Evolutionary conservation across 2,329 filamentous ascomycete species (phyloP).

Genomic region (Penicillium sp.): DNA sequence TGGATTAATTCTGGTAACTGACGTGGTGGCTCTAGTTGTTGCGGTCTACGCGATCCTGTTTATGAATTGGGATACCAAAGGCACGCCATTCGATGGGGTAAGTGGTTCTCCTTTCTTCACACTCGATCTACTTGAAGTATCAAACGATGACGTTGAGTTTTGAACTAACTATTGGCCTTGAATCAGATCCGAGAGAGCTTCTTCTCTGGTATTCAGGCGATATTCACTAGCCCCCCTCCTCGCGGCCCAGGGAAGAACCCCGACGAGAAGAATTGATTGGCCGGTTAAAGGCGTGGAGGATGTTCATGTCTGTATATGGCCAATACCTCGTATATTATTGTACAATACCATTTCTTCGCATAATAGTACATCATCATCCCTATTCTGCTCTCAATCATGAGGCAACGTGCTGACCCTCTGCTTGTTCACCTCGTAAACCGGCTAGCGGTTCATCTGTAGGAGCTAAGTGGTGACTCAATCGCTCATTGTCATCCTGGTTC

Average conservation of each 20-base stretch:
- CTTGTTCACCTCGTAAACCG: background rate
- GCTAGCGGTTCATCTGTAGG: background rate
- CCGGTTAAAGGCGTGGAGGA: background rate
- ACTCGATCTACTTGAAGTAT: background rate
- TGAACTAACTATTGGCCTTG: conserved; percentile 1
- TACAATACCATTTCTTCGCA: conserved; percentile 6
- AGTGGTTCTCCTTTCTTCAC: conserved; percentile 13
- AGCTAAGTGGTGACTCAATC: background rate
- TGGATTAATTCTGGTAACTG: conserved; percentile 2
- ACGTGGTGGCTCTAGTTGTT: conserved; percentile 33
- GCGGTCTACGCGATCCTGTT: conserved; percentile 45
- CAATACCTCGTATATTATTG: background rate
- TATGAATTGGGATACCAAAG: conserved; percentile 46
- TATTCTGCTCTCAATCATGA: background rate
- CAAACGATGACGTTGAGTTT: background rate
- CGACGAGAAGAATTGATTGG: conserved; percentile 15
- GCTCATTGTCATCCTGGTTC: background rate
- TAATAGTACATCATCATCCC: background rate
- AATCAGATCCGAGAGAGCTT: conserved; percentile 35
- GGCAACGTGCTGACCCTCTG: background rate
- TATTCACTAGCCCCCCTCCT: conserved; percentile 35
- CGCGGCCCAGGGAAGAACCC: conserved; percentile 25
- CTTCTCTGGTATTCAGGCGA: conserved; percentile 31
- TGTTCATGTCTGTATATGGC: background rate
- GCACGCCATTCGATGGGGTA: conserved; percentile 43